Conservation (phyloP, 805 yeast species). For the Torulaspora franciscae region DNA sequence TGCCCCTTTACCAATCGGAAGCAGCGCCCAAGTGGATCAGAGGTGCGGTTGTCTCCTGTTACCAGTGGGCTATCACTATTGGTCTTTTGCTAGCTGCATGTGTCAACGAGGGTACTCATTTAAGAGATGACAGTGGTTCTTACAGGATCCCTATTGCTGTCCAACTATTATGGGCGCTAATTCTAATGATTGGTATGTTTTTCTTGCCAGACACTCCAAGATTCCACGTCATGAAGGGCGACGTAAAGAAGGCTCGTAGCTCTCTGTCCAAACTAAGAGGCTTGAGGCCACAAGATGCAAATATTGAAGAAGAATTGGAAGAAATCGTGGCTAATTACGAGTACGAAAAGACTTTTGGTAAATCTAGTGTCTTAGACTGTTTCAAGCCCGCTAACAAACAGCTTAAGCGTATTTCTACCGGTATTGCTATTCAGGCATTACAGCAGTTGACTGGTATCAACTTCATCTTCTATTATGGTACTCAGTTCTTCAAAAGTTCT, state of each 20-base stretch:
- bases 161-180: slow-evolving; percentile 39
- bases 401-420: slow-evolving; percentile 44
- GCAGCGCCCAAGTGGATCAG: slow-evolving; percentile 73
- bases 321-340: slow-evolving; percentile 56
- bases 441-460: slow-evolving; percentile 69
- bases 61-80: slow-evolving; percentile 69
- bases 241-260: slow-evolving; percentile 48
- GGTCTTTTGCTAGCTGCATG: slow-evolving; percentile 49
- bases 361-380: slow-evolving; percentile 56
- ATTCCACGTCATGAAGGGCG: slow-evolving; percentile 47
- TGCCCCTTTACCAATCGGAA: slow-evolving; percentile 75
- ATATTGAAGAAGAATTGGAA: slow-evolving; percentile 53
- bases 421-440: slow-evolving; percentile 55
- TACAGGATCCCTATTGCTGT: slow-evolving; percentile 67
- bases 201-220: slow-evolving; percentile 70
- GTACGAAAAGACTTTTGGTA: slow-evolving; percentile 56
- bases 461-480: slow-evolving; percentile 65
- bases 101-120: slow-evolving; percentile 38
- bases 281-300: slow-evolving; percentile 47
- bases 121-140: slow-evolving; percentile 34
- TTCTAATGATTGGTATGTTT: slow-evolving; percentile 43
- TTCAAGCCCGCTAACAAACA: slow-evolving; percentile 65
- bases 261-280: slow-evolving; percentile 56
- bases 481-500: slow-evolving; percentile 55
- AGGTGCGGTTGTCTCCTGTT: slow-evolving; percentile 71